Percentiles rank a stretch among this genome's conserved stretches.
Conservation (phyloP, 2,329 filamentous ascomycete species). For the Coniochaeta ligniaria region DNA sequence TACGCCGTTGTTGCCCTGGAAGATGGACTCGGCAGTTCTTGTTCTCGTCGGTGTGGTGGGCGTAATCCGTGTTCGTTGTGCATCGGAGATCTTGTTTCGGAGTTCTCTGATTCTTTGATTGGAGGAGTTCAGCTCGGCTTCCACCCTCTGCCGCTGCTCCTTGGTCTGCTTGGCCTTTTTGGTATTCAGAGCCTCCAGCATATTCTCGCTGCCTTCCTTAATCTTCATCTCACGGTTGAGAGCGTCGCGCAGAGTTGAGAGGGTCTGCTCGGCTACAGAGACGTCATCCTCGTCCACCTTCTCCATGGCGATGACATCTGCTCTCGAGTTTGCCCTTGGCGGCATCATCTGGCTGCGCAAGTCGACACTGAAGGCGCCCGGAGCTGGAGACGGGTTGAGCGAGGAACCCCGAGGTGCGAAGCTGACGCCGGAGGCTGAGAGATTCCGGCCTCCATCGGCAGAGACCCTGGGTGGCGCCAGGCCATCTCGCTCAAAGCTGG, state of each 20-base stretch:
- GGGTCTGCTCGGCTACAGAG: constrained; percentile 59
- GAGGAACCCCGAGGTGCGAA: constrained; percentile 63
- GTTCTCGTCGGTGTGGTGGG: constrained; percentile 46
- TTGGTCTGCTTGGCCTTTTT: constrained; percentile 96
- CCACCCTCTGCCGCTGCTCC: constrained; percentile 70
- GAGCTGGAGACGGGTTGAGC: constrained; percentile 61
- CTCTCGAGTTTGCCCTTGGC: constrained; percentile 56
- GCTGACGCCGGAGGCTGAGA: constrained; percentile 48
- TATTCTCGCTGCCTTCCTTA: constrained; percentile 94
- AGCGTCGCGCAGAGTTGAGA: constrained; percentile 70
- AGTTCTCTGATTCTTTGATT: constrained; percentile 64
- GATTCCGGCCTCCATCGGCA: constrained; percentile 38
- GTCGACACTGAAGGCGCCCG: constrained; percentile 86
- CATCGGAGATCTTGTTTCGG: constrained; percentile 52
- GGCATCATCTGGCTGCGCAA: constrained; percentile 65
- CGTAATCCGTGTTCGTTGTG: constrained; percentile 43
- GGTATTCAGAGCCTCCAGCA: constrained; percentile 86
- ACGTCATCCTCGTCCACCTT: constrained; percentile 48
- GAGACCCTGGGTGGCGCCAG: constrained; percentile 37
- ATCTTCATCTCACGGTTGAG: constrained; percentile 97
- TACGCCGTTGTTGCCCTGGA: constrained; percentile 35
- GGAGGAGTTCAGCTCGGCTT: constrained; percentile 84
- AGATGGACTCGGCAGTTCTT: constrained; percentile 36
- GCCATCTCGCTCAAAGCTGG: constrained; percentile 46
- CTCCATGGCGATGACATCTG: constrained; percentile 43